Evolutionary conservation across 768 basidiomycete species (phyloP).

Genomic region (Amanita rimosa): DNA sequence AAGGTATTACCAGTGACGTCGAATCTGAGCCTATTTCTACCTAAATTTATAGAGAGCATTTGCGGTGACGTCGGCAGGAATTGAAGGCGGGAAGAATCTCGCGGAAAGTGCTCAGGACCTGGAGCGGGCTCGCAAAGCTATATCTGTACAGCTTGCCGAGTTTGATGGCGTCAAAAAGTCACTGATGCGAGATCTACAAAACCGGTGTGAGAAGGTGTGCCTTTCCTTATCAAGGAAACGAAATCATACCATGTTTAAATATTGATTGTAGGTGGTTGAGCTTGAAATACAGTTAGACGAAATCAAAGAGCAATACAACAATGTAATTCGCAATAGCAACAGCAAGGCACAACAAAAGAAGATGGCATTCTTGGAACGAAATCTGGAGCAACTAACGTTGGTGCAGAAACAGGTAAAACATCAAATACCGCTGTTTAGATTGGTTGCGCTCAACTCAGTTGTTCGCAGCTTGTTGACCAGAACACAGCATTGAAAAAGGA

Average conservation of each 20-base stretch:
- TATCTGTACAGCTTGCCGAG: conserved; percentile 96
- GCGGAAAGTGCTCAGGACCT: conserved; percentile 96
- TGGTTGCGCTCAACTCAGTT: conserved; percentile 9
- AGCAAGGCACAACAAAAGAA: conserved; percentile 98
- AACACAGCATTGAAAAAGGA: conserved; percentile 97
- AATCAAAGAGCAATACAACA: conserved; percentile 98
- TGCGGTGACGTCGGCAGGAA: conserved; percentile 92
- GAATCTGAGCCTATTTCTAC: neutral
- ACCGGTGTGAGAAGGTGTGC: conserved; percentile 95
- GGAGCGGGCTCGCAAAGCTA: conserved; percentile 91
- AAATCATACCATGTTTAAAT: conserved; percentile 12
- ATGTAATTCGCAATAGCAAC: conserved; percentile 96
- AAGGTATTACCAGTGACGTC: conserved; percentile 49
- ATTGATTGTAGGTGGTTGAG: conserved; percentile 73
- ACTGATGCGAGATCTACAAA: conserved; percentile 96
- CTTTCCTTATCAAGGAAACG: conserved; percentile 3
- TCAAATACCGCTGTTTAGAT: conserved; percentile 5
- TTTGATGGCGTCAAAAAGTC: conserved; percentile 99
- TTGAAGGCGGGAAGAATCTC: conserved; percentile 93
- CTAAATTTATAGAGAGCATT: conserved; percentile 68
- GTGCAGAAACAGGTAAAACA: conserved; percentile 88
- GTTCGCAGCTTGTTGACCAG: conserved; percentile 85
- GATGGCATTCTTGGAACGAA: conserved; percentile 97
- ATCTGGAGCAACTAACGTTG: conserved; percentile 86
- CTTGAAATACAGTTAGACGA: conserved; percentile 98